Percentiles rank a stretch among this genome's conserved stretches.
These are phyloP conservation scores for Phycomyces nitens DNA, from an alignment of 192 early-diverging fungal species.

Conservation along the genomic window DNA sequence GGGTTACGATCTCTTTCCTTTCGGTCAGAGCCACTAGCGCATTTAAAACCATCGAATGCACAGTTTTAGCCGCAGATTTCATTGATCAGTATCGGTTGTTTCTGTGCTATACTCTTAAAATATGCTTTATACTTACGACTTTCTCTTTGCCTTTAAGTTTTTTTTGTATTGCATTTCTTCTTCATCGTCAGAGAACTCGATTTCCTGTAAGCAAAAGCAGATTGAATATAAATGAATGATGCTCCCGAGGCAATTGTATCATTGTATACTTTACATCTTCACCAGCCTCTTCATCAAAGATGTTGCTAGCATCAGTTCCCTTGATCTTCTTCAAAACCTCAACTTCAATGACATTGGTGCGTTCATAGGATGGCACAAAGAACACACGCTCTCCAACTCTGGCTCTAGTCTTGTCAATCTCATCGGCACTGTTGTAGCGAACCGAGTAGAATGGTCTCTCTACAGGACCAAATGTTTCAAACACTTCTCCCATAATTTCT, in stretches of 20 bases:
- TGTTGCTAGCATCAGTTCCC: conserved; percentile 91
- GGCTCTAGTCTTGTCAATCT: conserved; percentile 51
- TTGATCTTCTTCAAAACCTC: conserved; percentile 60
- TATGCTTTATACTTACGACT: conserved; percentile 22
- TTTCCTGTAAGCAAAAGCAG: conserved; percentile 44
- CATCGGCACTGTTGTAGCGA: conserved; percentile 60
- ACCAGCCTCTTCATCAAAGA: conserved; percentile 86
- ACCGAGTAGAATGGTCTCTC: conserved; percentile 78
- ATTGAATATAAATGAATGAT: conserved; percentile 3
- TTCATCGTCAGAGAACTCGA: conserved; percentile 97
- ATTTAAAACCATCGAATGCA: no score
- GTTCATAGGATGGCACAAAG: conserved; percentile 55
- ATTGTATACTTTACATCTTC: conserved; percentile 45
- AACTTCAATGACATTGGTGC: conserved; percentile 62
- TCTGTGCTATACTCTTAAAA: neutral
- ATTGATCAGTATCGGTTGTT: conserved; percentile 11
- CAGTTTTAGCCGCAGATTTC: no score
- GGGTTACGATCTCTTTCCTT: neutral
- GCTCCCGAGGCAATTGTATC: neutral
- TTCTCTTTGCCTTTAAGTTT: conserved; percentile 43
- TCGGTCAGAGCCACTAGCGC: neutral
- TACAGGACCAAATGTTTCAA: conserved; percentile 94
- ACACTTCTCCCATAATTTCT: conserved; percentile 65
- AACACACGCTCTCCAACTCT: conserved; percentile 54
- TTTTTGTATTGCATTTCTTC: conserved; percentile 62